Base-by-base conservation (phyloP, 2,329 filamentous ascomycete genomes). In the Colletotrichum limetticola region DNA sequence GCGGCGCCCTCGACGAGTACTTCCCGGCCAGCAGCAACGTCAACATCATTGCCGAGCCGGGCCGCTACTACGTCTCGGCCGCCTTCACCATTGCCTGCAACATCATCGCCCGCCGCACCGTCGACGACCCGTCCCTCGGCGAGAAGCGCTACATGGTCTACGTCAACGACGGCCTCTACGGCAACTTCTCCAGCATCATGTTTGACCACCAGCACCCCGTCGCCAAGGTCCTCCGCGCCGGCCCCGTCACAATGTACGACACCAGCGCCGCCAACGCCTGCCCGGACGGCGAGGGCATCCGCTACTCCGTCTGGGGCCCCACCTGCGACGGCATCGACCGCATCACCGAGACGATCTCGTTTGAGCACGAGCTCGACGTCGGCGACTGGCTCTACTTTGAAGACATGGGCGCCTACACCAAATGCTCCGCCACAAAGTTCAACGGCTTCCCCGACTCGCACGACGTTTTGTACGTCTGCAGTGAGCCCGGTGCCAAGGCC, bases 371-470 rank as follows among this genome's bases (percentile, higher is more conserved):
- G 60, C 86, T 99, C 56, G 92, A 98, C 80, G 94, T 98, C 8
- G 97, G 97, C 65, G 97, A 99, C 83, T 99, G 97, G 97, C 88
- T 99, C 67, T 99, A 97, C 86, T 99, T 99, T 84, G 95, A 98
- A 85, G 91, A 98, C 74, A 99, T 99, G 97, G 97, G 97, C 68
- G 96, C 97, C 28, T 99, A 99, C 84, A 98, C 97, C 78, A 97
- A 95, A 88, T 98, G 96, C 88, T 98, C 95, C 73, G 96, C 97
- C 75, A 99, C 97, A 70, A 92, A 93, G 80, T 99, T 99, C 92
- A 99, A 99, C 78, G 97, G 97, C 75, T 99, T 98, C 85, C 94
- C 92, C 67, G 94, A 98, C 84, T 89, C 91, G 78, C 97, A 99
- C 83, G 94, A 98, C 79, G 93, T 97, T 75, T 92, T 98, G 76